Conservation (phyloP, 371 early-diverging fungal species). For the Entomophthora muscae region DNA sequence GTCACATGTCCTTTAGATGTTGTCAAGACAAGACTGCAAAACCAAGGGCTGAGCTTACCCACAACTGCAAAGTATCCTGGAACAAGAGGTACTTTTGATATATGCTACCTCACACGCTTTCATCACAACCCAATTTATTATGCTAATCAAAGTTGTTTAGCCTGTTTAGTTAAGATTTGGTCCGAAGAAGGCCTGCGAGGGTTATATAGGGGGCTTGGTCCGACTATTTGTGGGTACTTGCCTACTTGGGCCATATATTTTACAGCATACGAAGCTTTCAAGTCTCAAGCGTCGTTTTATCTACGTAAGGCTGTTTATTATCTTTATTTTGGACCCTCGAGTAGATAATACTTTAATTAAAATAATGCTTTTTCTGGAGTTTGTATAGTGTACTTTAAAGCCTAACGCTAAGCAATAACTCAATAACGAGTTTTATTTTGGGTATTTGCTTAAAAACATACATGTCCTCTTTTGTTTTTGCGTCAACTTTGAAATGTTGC, state of each 20-base stretch:
- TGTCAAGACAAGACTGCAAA: conserved; percentile 85
- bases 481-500: too few relatives aligned
- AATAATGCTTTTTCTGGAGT: too few relatives aligned
- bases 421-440: too few relatives aligned
- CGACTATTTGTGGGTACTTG: conserved; percentile 73
- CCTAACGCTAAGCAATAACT: too few relatives aligned
- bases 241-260: conserved; percentile 90
- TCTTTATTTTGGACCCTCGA: not conserved
- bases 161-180: conserved; percentile 56
- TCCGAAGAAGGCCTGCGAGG: conserved; percentile 73
- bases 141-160: too few relatives aligned
- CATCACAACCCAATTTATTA: not conserved
- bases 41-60: conserved; percentile 32
- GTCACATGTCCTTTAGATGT: conserved; percentile 89
- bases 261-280: conserved; percentile 50
- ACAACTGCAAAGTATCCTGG: not conserved
- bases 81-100: not conserved
- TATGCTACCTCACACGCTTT: not conserved
- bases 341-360: too few relatives aligned
- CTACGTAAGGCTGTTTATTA: not conserved
- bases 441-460: too few relatives aligned
- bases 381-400: too few relatives aligned
- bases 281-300: conserved; percentile 12
- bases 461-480: too few relatives aligned
- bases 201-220: conserved; percentile 75